Evolutionary conservation across 371 early-diverging fungal genomes (phyloP).

Genomic region (Syncephalastrum monosporum): DNA sequence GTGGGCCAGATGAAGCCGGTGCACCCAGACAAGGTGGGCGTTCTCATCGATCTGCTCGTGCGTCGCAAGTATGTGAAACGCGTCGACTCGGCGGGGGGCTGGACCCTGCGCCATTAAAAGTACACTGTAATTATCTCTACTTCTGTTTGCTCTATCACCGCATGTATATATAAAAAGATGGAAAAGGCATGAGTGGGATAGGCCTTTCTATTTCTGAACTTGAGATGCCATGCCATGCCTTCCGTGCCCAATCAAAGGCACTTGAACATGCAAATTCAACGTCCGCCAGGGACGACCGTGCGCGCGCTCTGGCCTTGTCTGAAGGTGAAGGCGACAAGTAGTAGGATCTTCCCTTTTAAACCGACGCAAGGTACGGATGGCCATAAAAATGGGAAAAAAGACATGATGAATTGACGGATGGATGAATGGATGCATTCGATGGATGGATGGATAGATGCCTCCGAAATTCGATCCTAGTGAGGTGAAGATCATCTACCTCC

Average conservation of each 20-base stretch:
- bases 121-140: no score
- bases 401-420: slow-evolving; percentile 7
- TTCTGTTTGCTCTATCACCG: no score
- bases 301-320: no score
- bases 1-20: neutral
- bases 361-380: slow-evolving; percentile 7
- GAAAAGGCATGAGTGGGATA: no score
- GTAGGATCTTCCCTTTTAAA: slow-evolving; percentile 1
- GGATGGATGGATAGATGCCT: slow-evolving; percentile 50
- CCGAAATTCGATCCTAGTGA: slow-evolving; percentile 90
- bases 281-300: no score
- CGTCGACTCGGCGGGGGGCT: slow-evolving; percentile 23
- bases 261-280: no score
- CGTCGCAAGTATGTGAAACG: slow-evolving; percentile 28
- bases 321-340: no score
- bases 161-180: no score
- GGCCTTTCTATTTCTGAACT: no score
- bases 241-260: no score
- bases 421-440: slow-evolving; percentile 23
- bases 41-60: slow-evolving; percentile 24
- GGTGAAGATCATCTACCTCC: slow-evolving; percentile 92
- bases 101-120: slow-evolving; percentile 22
- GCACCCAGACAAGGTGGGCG: slow-evolving; percentile 9
- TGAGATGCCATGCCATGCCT: no score
- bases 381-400: slow-evolving; percentile 12